Evolutionary conservation across 371 early-diverging fungal species (phyloP).

Genomic region (Mucor lusitanicus): DNA sequence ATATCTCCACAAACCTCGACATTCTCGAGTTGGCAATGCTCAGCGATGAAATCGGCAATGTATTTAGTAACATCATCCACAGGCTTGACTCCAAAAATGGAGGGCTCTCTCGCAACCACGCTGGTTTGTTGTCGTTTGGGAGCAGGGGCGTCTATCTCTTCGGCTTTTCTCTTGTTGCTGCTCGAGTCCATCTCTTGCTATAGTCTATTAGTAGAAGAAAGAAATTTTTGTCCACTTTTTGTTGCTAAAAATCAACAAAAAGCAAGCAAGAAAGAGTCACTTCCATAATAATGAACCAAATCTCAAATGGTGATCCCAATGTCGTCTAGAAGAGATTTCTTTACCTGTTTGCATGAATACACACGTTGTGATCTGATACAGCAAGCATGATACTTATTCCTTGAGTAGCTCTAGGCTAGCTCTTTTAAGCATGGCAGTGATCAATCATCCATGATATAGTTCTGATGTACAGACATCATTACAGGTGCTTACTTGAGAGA

Average conservation of each 20-base stretch:
- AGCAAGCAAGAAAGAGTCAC: neutral
- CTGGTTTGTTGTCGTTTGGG: neutral
- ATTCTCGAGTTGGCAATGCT: conserved; percentile 53
- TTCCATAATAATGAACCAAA: neutral
- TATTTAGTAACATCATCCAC: conserved; percentile 65
- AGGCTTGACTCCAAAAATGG: conserved; percentile 41
- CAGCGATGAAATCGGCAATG: conserved; percentile 63
- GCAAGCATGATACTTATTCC: too few relatives aligned
- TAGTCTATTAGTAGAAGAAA: neutral
- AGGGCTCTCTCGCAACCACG: conserved; percentile 20
- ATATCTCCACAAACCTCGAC: conserved; percentile 55
- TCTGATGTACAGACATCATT: too few relatives aligned
- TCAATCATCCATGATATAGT: too few relatives aligned
- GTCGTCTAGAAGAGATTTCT: too few relatives aligned
- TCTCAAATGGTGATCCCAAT: neutral
- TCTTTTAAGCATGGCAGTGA: too few relatives aligned
- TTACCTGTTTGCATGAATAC: too few relatives aligned
- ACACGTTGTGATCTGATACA: too few relatives aligned
- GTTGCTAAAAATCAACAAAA: neutral
- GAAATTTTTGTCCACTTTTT: neutral
- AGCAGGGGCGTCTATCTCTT: neutral
- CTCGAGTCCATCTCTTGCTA: neutral
- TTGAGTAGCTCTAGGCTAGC: too few relatives aligned
- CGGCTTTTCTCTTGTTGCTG: neutral
- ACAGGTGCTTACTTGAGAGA: too few relatives aligned